Evolutionary conservation across 2,329 filamentous ascomycete genomes (phyloP).

Genomic region (Xylariaceae sp.): DNA sequence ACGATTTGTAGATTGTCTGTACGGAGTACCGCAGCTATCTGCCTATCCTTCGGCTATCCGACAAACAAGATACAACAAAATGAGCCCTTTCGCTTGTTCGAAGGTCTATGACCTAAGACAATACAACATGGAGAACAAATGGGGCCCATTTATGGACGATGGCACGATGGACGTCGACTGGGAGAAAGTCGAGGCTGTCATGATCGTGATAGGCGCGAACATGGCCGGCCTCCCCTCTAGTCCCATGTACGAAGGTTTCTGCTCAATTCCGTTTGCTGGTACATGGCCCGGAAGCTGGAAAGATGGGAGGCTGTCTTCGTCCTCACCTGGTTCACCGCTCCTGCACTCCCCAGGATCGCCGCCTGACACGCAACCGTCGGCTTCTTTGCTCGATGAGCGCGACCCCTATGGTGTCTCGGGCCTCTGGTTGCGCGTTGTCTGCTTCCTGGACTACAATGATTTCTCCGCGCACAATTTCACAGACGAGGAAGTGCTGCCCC

Average conservation of each 20-base stretch:
- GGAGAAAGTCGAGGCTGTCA: slow-evolving; percentile 74
- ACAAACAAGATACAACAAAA: slow-evolving; percentile 34
- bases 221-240: slow-evolving; percentile 46
- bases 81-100: slow-evolving; percentile 60
- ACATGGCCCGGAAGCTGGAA: slow-evolving; percentile 49
- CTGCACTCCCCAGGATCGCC: slow-evolving; percentile 11
- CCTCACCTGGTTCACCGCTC: no score
- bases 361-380: slow-evolving; percentile 33
- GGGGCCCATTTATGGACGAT: slow-evolving; percentile 70
- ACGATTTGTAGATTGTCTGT: slow-evolving; percentile 61
- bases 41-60: slow-evolving; percentile 26
- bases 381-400: slow-evolving; percentile 48
- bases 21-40: slow-evolving; percentile 55
- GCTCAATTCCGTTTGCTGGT: slow-evolving; percentile 54
- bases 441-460: slow-evolving; percentile 64
- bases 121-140: slow-evolving; percentile 57
- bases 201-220: slow-evolving; percentile 65
- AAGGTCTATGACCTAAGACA: slow-evolving; percentile 71
- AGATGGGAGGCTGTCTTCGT: no score
- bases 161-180: slow-evolving; percentile 63
- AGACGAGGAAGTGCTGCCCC: slow-evolving; percentile 36
- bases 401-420: slow-evolving; percentile 72
- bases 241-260: slow-evolving; percentile 48
- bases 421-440: slow-evolving; percentile 62
- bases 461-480: slow-evolving; percentile 70